These are phyloP conservation scores for Cladophialophora chaetospira DNA, from an alignment of 2,329 filamentous ascomycete species.

Conservation along the genomic window DNA sequence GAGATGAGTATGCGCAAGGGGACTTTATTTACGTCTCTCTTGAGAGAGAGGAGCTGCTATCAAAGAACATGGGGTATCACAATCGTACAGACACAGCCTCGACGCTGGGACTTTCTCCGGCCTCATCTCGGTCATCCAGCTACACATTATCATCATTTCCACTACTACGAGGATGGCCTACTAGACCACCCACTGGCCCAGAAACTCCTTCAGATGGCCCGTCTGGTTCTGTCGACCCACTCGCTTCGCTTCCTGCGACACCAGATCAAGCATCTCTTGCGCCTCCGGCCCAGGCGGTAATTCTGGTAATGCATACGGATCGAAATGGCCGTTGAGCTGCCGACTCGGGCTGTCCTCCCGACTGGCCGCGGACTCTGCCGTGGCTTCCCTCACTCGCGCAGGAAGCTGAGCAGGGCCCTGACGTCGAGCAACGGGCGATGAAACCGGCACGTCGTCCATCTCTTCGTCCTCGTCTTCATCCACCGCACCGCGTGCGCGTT, in stretches of 20 bases:
- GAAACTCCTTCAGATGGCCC: slow-evolving; percentile 30
- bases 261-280: slow-evolving; percentile 34
- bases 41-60: not conserved
- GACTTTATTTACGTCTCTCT: not conserved
- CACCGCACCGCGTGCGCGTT: slow-evolving; percentile 41
- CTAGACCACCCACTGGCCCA: slow-evolving; percentile 30
- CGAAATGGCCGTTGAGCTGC: slow-evolving; percentile 34
- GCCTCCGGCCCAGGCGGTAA: slow-evolving; percentile 32
- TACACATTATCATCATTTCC: not conserved
- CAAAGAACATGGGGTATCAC: slow-evolving; percentile 27
- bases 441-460: slow-evolving; percentile 36
- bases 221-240: slow-evolving; percentile 33
- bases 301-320: slow-evolving; percentile 29
- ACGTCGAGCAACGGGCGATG: slow-evolving; percentile 36
- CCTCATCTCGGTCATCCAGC: not conserved
- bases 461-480: slow-evolving; percentile 39
- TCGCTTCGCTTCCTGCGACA: slow-evolving; percentile 31
- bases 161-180: not conserved
- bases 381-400: slow-evolving; percentile 22
- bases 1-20: slow-evolving; percentile 12
- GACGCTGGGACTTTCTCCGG: slow-evolving; percentile 3
- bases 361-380: slow-evolving; percentile 25
- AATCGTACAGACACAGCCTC: slow-evolving; percentile 19
- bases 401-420: slow-evolving; percentile 16
- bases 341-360: slow-evolving; percentile 33